Conservation (phyloP, 2,329 filamentous ascomycete species). For the Ceratocystis lukuohia region DNA sequence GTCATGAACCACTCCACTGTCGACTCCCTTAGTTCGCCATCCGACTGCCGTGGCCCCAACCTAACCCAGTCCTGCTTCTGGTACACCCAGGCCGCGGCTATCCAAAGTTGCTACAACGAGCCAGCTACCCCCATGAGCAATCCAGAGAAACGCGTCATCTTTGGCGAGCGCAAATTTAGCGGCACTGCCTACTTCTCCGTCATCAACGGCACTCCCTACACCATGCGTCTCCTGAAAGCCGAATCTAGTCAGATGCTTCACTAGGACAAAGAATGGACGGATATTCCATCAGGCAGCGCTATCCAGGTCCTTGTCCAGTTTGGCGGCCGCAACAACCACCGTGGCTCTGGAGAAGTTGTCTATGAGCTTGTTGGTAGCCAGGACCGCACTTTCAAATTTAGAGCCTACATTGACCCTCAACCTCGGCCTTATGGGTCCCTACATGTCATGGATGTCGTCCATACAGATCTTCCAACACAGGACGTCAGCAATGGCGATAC, state of each 20-base stretch:
- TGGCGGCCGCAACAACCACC: slow-evolving; percentile 15
- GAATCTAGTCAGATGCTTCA: slow-evolving; percentile 14
- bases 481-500: slow-evolving; percentile 7
- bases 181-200: slow-evolving; percentile 13
- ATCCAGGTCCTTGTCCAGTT: slow-evolving; percentile 15
- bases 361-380: slow-evolving; percentile 11
- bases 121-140: background rate
- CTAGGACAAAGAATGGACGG: slow-evolving; percentile 15
- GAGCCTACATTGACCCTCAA: slow-evolving; percentile 8
- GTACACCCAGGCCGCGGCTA: slow-evolving; percentile 11
- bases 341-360: slow-evolving; percentile 9
- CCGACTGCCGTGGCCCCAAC: slow-evolving; percentile 4
- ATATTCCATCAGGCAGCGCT: slow-evolving; percentile 12
- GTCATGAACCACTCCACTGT: slow-evolving; percentile 9
- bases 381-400: slow-evolving; percentile 10
- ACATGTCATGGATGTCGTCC: slow-evolving; percentile 13
- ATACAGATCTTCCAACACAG: slow-evolving; percentile 5
- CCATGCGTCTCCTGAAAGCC: slow-evolving; percentile 9
- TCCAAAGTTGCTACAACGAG: slow-evolving; percentile 10
- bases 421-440: slow-evolving; percentile 8
- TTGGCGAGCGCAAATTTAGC: slow-evolving; percentile 14
- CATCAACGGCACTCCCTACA: slow-evolving; percentile 15
- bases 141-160: slow-evolving; percentile 6
- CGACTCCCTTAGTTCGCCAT: background rate
- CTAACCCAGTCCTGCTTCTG: slow-evolving; percentile 9